phyloP scores from a whole-genome alignment of 139 green algal species.

The Auxenochlorella protothecoides region DNA sequence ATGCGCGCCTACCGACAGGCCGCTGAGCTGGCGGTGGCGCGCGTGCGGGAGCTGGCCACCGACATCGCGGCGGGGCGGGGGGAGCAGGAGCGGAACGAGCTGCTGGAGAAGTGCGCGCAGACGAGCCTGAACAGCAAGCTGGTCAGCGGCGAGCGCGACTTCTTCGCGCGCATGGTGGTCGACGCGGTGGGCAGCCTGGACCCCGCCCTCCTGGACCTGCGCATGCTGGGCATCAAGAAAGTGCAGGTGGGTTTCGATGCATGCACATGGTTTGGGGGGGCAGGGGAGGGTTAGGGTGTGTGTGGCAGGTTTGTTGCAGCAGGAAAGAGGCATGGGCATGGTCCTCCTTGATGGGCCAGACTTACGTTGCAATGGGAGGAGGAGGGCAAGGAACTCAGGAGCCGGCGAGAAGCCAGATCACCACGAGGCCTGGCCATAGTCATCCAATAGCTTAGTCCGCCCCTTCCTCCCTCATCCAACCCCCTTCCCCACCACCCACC shows the following conservation, averaged over 20 bases:
- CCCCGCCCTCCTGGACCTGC: slow-evolving; percentile 65
- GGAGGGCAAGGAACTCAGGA: neutral
- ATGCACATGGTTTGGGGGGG: too few relatives aligned
- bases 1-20: slow-evolving; percentile 80
- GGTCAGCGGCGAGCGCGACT: slow-evolving; percentile 90
- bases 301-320: neutral
- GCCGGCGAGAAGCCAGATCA: neutral
- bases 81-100: slow-evolving; percentile 61
- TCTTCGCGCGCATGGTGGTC: slow-evolving; percentile 95
- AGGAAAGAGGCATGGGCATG: too few relatives aligned
- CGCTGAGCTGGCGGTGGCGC: slow-evolving; percentile 57
- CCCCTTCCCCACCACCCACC: neutral
- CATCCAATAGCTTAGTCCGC: too few relatives aligned
- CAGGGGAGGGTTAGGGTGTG: neutral
- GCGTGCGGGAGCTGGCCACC: slow-evolving; percentile 67
- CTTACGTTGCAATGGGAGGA: too few relatives aligned
- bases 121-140: slow-evolving; percentile 96
- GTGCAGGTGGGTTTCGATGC: slow-evolving; percentile 29
- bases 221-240: slow-evolving; percentile 94
- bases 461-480: neutral
- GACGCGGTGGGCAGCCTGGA: slow-evolving; percentile 84
- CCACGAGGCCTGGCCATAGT: too few relatives aligned
- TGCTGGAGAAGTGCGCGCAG: slow-evolving; percentile 89
- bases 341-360: too few relatives aligned
- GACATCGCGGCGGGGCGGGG: slow-evolving; percentile 55